phyloP scores from a whole-genome alignment of 768 basidiomycete genomes.

The Calvatia gigantea region DNA sequence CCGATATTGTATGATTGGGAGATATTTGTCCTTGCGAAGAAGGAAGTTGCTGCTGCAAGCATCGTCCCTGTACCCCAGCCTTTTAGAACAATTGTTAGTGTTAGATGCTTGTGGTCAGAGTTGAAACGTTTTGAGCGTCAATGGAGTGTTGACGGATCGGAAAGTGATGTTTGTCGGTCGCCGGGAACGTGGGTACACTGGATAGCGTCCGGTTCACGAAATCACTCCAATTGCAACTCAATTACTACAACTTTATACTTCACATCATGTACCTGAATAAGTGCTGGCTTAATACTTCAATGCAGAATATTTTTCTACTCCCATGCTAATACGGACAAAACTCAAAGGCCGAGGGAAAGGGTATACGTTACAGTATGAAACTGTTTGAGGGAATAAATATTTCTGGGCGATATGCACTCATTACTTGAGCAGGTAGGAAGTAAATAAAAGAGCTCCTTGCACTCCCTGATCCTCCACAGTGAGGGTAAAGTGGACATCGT shows the following conservation, averaged over 20 bases:
- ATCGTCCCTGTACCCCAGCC: slow-evolving; percentile 31
- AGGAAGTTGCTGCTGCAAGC: slow-evolving; percentile 81
- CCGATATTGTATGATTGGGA: slow-evolving; percentile 78
- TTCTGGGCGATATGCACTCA: too few relatives aligned
- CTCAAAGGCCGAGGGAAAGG: too few relatives aligned
- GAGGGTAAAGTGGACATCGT: too few relatives aligned
- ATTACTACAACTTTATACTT: background rate
- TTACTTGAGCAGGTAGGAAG: too few relatives aligned
- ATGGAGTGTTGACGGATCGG: background rate
- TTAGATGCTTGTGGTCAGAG: background rate
- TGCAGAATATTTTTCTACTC: background rate
- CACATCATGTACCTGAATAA: too few relatives aligned
- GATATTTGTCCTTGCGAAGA: slow-evolving; percentile 78
- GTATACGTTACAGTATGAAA: too few relatives aligned
- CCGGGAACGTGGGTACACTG: background rate
- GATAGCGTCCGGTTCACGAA: too few relatives aligned
- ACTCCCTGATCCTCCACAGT: too few relatives aligned
- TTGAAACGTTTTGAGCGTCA: background rate
- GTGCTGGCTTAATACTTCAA: too few relatives aligned
- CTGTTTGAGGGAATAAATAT: too few relatives aligned
- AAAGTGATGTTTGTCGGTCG: background rate
- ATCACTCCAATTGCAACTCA: too few relatives aligned
- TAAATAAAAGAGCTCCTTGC: too few relatives aligned
- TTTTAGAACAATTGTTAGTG: background rate
- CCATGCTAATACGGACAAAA: background rate